A percentile compares a stretch with the other conserved stretches of the same genome.
Conservation (phyloP, 768 basidiomycete genomes). For the Agaricus blazei region DNA sequence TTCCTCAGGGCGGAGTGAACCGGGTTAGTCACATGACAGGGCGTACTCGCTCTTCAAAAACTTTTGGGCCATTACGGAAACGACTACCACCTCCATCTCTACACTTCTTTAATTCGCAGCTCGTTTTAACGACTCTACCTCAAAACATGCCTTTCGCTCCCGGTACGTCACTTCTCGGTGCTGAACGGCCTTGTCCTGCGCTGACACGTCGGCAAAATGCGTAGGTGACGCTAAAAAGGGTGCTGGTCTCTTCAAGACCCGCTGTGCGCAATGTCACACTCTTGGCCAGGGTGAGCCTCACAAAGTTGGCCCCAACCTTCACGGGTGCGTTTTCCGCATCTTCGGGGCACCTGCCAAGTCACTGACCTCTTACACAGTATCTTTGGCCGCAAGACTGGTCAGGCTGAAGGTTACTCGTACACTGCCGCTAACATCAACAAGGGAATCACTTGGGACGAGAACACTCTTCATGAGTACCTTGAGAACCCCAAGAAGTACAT, state of each 20-base stretch:
- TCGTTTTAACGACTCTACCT: background rate
- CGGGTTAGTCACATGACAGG: constrained; percentile 25
- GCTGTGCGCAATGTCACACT: constrained; percentile 94
- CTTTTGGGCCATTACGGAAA: constrained; percentile 14
- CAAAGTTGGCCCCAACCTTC: constrained; percentile 94
- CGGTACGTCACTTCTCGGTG: constrained; percentile 24
- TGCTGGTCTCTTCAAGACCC: constrained; percentile 94
- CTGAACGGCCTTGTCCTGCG: background rate
- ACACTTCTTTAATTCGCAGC: constrained; percentile 18
- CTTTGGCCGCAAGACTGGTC: constrained; percentile 84
- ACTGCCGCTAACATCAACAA: constrained; percentile 96
- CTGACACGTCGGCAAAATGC: background rate
- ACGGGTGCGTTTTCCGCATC: constrained; percentile 55
- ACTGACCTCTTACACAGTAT: constrained; percentile 36
- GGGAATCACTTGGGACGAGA: constrained; percentile 79
- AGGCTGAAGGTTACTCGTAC: constrained; percentile 83
- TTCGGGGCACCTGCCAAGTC: background rate
- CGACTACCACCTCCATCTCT: constrained; percentile 14
- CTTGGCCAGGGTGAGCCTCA: constrained; percentile 69
- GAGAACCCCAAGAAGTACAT: constrained; percentile 99
- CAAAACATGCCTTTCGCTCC: constrained; percentile 35
- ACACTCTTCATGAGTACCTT: constrained; percentile 92
- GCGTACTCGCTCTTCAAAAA: constrained; percentile 17
- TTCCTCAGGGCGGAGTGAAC: constrained; percentile 21
- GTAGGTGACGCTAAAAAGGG: constrained; percentile 85